Conservation (phyloP, 106 monocot species). For the Apostasia ramifera region DNA sequence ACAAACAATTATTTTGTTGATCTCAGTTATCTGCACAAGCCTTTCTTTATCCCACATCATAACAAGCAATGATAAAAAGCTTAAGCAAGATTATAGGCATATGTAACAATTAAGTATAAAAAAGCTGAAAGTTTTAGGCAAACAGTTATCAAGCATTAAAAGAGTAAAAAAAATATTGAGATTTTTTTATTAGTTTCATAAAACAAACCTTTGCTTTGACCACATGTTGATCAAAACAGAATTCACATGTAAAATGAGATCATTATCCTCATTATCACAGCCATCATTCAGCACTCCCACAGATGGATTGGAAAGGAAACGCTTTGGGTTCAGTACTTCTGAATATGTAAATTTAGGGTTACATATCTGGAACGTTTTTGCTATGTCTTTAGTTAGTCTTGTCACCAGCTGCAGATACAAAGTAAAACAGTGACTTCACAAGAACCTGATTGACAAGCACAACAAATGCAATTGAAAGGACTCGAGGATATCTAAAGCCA, state of each 20-base stretch:
- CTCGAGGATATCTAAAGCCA: neutral
- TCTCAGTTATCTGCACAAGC: too few relatives aligned
- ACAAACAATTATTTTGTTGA: too few relatives aligned
- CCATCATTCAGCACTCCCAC: slow-evolving; percentile 78
- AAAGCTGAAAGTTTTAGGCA: too few relatives aligned
- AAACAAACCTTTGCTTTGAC: slow-evolving; percentile 59
- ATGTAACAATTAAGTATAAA: too few relatives aligned
- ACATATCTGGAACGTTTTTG: slow-evolving; percentile 69
- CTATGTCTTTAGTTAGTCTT: slow-evolving; percentile 65
- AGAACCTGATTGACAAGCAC: neutral
- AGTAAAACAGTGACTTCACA: slow-evolving; percentile 1
- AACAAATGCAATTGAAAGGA: neutral
- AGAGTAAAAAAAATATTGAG: too few relatives aligned
- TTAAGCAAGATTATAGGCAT: too few relatives aligned
- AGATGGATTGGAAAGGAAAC: slow-evolving; percentile 76
- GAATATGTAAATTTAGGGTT: slow-evolving; percentile 75
- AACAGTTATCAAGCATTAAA: too few relatives aligned
- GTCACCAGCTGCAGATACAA: slow-evolving; percentile 56
- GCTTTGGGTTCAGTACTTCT: slow-evolving; percentile 69
- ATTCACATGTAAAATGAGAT: slow-evolving; percentile 82
- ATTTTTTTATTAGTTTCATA: neutral
- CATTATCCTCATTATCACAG: slow-evolving; percentile 80
- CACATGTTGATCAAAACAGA: slow-evolving; percentile 52
- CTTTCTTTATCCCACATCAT: too few relatives aligned
- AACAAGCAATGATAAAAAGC: too few relatives aligned